These are phyloP conservation scores for Ramaria sp. DNA, from an alignment of 768 basidiomycete genomes.

Conservation along the genomic window DNA sequence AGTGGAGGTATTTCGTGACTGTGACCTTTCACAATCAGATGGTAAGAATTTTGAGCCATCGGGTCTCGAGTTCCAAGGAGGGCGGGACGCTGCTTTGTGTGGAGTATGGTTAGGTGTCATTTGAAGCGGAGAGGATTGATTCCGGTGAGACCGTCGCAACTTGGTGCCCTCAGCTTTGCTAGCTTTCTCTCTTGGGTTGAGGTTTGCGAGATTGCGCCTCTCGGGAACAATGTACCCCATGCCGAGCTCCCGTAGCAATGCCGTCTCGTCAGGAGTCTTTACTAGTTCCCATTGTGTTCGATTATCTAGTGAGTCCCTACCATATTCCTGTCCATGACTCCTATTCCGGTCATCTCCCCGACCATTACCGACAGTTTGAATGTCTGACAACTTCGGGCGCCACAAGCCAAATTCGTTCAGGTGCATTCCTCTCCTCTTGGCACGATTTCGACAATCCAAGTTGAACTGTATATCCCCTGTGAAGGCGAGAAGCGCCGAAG, in stretches of 20 bases:
- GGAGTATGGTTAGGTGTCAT: too few relatives aligned
- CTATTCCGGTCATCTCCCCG: not conserved
- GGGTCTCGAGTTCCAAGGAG: too few relatives aligned
- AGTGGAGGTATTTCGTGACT: too few relatives aligned
- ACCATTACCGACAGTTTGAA: not conserved
- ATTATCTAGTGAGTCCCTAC: not conserved
- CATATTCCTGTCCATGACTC: not conserved
- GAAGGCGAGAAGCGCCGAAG: constrained; percentile 39
- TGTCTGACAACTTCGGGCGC: constrained; percentile 18
- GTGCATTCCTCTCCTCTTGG: constrained; percentile 33
- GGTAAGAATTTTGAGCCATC: too few relatives aligned
- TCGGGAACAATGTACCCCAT: constrained; percentile 1
- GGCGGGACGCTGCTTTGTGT: too few relatives aligned
- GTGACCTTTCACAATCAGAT: too few relatives aligned
- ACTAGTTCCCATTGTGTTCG: not conserved
- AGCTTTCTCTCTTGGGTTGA: not conserved
- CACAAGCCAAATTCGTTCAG: constrained; percentile 59
- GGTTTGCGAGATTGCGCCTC: not conserved
- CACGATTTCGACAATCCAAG: constrained; percentile 30
- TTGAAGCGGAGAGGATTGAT: too few relatives aligned
- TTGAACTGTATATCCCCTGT: constrained; percentile 49
- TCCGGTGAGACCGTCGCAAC: too few relatives aligned
- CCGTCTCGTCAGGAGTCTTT: constrained; percentile 1
- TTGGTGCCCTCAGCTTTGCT: not conserved
- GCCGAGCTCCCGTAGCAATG: not conserved